Evolutionary conservation across 2,329 filamentous ascomycete genomes (phyloP).

Genomic region (Exophiala sp.): DNA sequence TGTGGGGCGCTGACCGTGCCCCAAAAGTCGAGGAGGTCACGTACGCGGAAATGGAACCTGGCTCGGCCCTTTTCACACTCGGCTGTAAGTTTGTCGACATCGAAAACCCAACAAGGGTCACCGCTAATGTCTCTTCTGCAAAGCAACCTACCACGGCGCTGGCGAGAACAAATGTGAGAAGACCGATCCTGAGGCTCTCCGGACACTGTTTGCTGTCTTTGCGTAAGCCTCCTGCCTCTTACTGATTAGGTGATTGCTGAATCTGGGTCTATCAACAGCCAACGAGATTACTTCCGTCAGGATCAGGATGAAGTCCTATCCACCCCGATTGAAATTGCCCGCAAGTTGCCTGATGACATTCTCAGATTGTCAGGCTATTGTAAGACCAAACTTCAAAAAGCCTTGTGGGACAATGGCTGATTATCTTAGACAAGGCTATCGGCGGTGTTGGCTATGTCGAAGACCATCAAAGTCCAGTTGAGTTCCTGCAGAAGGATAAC

Average conservation of each 20-base stretch:
- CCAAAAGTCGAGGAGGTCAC: constrained; percentile 18
- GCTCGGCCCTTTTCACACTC: constrained; percentile 37
- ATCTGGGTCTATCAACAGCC: not conserved
- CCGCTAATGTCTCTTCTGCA: not conserved
- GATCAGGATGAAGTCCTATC: constrained; percentile 1
- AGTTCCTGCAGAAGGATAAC: not conserved
- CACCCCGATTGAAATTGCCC: not conserved
- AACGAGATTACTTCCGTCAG: constrained; percentile 2
- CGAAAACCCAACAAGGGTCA: not conserved
- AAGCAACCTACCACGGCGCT: not conserved
- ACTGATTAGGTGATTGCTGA: not conserved
- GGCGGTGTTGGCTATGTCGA: not conserved
- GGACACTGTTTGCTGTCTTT: constrained; percentile 2
- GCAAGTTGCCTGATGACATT: constrained; percentile 3
- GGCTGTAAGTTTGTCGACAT: not conserved
- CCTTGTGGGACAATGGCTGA: not conserved
- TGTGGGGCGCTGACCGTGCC: constrained; percentile 20
- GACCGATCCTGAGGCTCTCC: not conserved
- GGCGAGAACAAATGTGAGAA: not conserved
- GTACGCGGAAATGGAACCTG: constrained; percentile 33
- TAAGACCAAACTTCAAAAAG: not conserved
- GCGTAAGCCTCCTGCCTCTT: not conserved
- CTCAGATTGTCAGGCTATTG: constrained; percentile 1
- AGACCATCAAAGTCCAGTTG: constrained; percentile 1
- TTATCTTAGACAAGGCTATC: not conserved